Base-by-base conservation (phyloP, 1,284 basidiomycete species). In the Schizophyllum amplum region DNA sequence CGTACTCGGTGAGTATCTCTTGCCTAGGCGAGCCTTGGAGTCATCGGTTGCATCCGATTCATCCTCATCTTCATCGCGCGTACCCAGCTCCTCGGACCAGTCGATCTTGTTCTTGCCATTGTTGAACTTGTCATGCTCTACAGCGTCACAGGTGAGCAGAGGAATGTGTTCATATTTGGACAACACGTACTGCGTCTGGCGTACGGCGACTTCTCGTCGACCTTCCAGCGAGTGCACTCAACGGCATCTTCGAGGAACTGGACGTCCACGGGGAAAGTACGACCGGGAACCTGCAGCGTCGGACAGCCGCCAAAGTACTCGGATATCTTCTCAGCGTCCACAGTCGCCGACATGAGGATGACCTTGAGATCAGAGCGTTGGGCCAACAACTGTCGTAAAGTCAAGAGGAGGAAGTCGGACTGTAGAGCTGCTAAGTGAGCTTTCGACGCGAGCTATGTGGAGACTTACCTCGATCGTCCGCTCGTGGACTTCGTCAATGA, bases 401-500 rank as follows among this genome's bases (percentile, higher is more conserved):
- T 93, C 66, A 99, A 94, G 22, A 99, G 78, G 24, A 99, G 78
- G 73, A 99, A 99, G 71, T 99, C 97, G 0, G 93, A 95, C 69
- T 99, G 96, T 63, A 99, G 98, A 89, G 93, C 13, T n/a, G n/a
- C n/a, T n/a, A n/a, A 97, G 86, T 72, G 99, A 97, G 67, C n/a
- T n/a, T 99, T 93, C 53, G 92, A 91, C 77, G 96, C 59, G n/a
- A 50, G 20, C 47, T 20, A 49, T 47, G 55, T 48, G 47, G 15
- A 27, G 6, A 24, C 20, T 13, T 24, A 50, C 24, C 48, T 24
- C 48, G 48, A 50, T 17, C 53, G 25, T 51, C 50, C 53, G 25
- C n/a, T 51, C 9, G 67, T 70, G 46, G 53, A 93, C 91, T 71
- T 94, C 92, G 64, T 94, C 92, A 59, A 95, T 87, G 61, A 94